Evolutionary conservation across 2,329 filamentous ascomycete genomes (phyloP).

Genomic region (Orbilia javanica): DNA sequence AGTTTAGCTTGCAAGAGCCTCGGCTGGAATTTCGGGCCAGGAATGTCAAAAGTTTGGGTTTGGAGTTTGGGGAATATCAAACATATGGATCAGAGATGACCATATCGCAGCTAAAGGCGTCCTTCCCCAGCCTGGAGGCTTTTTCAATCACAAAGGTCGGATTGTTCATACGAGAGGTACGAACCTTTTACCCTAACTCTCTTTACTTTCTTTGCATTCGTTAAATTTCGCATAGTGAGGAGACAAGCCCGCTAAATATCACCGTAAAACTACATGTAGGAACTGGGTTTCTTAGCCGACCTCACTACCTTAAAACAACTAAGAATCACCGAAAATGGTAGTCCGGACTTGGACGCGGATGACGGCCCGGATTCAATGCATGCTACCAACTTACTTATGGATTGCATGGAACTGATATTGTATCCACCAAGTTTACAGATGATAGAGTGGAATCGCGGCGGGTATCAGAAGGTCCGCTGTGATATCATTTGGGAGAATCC

Average conservation of each 20-base stretch:
- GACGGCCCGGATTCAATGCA: conserved; percentile 30
- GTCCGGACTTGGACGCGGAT: neutral
- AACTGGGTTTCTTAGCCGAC: neutral
- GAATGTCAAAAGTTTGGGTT: neutral
- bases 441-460: conserved; percentile 26
- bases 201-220: neutral
- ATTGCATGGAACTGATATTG: conserved; percentile 30
- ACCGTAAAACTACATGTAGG: neutral
- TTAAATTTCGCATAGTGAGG: too few species aligned
- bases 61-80: conserved; percentile 9
- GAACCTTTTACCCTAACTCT: too few species aligned
- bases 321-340: conserved; percentile 16
- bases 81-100: neutral
- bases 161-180: conserved; percentile 4
- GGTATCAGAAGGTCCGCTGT: conserved; percentile 16
- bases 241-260: too few species aligned
- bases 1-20: neutral
- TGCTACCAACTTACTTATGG: conserved; percentile 21
- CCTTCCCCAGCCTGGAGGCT: neutral
- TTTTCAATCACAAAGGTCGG: neutral
- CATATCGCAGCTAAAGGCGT: neutral
- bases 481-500: neutral
- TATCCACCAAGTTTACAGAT: neutral
- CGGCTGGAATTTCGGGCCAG: neutral
- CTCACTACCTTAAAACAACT: conserved; percentile 4